phyloP scores from a whole-genome alignment of 2,329 filamentous ascomycete species.

The Colletotrichum destructivum region DNA sequence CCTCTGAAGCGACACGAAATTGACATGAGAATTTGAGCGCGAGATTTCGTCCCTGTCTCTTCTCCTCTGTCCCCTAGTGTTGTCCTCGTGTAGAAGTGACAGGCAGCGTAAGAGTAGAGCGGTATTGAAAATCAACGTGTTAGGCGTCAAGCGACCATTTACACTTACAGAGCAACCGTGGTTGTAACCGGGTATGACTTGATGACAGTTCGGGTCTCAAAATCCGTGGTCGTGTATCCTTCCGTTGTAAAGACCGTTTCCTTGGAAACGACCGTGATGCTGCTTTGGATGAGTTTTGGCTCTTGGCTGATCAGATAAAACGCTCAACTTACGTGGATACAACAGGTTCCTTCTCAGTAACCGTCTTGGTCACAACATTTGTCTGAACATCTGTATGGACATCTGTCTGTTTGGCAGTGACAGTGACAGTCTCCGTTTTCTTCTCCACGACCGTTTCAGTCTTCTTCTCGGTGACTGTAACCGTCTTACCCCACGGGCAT shows the following conservation, averaged over 20 bases:
- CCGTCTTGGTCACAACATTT: constrained; percentile 4
- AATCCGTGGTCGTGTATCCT: constrained; percentile 36
- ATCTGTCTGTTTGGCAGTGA: constrained; percentile 44
- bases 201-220: constrained; percentile 25
- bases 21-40: not conserved
- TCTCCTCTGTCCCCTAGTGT: not conserved
- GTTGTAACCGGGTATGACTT: constrained; percentile 43
- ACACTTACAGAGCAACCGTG: constrained; percentile 37
- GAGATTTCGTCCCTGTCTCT: not conserved
- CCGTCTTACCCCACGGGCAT: constrained; percentile 34
- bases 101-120: not conserved
- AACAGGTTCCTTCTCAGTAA: constrained; percentile 15
- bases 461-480: constrained; percentile 34
- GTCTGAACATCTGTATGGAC: constrained; percentile 31
- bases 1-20: not conserved
- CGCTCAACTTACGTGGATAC: constrained; percentile 23
- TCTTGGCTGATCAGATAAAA: not conserved
- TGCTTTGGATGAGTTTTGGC: not conserved
- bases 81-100: not conserved
- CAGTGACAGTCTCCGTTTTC: constrained; percentile 23
- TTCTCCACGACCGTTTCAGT: not conserved
- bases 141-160: not conserved
- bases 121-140: not conserved
- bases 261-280: constrained; percentile 25
- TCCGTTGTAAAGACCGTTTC: constrained; percentile 36